A percentile compares a stretch with the other conserved stretches of the same genome.
Conservation (phyloP, 345 rosid genomes). For the Cardiospermum halicacabum region DNA sequence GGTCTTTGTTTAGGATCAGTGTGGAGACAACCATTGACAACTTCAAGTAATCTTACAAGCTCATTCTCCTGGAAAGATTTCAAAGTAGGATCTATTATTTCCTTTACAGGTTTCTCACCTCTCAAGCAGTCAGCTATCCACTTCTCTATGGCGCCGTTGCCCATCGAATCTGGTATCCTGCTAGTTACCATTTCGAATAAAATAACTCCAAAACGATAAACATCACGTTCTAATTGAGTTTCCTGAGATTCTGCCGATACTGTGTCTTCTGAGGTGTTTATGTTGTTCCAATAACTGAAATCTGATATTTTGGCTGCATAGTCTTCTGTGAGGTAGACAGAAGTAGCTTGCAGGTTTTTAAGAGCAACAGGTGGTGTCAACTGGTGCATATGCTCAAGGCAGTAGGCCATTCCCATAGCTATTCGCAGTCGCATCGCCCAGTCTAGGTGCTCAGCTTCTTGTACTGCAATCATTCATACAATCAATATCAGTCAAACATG, state of each 20-base stretch:
- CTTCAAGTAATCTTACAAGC: conserved; percentile 46
- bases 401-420: conserved; percentile 84
- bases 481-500: conserved; percentile 2
- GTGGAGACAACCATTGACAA: conserved; percentile 58
- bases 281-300: conserved; percentile 51
- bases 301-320: conserved; percentile 93
- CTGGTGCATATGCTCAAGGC: conserved; percentile 91
- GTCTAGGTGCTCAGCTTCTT: conserved; percentile 80
- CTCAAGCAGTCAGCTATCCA: conserved; percentile 42
- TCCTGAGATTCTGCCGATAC: conserved; percentile 41
- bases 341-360: conserved; percentile 55
- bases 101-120: conserved; percentile 35
- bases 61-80: conserved; percentile 46
- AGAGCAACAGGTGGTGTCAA: conserved; percentile 62
- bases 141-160: conserved; percentile 34
- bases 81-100: conserved; percentile 69
- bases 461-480: conserved; percentile 45
- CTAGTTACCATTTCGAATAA: conserved; percentile 77
- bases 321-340: conserved; percentile 79
- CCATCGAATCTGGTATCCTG: conserved; percentile 48
- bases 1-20: conserved; percentile 56
- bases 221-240: conserved; percentile 42
- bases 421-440: conserved; percentile 81
- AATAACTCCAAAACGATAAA: conserved; percentile 63
- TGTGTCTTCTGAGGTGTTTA: conserved; percentile 36